phyloP scores from a whole-genome alignment of 192 early-diverging fungal species.

The Umbelopsis vinacea region DNA sequence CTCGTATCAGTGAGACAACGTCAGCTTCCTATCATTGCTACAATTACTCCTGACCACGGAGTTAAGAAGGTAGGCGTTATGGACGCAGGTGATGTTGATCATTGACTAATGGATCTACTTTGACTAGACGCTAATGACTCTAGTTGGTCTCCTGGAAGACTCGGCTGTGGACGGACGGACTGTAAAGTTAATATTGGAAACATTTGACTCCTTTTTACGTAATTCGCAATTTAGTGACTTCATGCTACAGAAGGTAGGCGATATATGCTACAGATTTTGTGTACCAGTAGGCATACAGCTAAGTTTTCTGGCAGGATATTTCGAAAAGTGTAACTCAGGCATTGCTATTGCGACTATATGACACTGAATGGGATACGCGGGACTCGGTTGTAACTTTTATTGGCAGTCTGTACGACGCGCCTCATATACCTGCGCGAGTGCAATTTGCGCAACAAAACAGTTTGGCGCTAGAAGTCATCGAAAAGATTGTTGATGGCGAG shows the following conservation, averaged over 20 bases:
- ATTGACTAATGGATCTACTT: no score
- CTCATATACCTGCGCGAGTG: constrained; percentile 21
- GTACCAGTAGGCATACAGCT: no score
- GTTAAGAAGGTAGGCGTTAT: background rate
- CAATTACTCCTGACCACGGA: background rate
- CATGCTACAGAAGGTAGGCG: constrained; percentile 25
- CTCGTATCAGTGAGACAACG: background rate
- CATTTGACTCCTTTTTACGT: constrained; percentile 33
- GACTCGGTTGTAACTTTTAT: constrained; percentile 55
- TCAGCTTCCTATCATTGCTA: background rate
- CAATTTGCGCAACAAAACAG: constrained; percentile 49
- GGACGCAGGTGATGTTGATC: background rate
- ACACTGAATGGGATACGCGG: constrained; percentile 58
- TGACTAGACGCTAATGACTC: background rate
- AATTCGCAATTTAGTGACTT: constrained; percentile 19
- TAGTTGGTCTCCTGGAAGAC: constrained; percentile 22
- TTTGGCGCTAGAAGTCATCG: constrained; percentile 39
- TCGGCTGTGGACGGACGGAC: constrained; percentile 27
- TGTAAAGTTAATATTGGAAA: constrained; percentile 29
- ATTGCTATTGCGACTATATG: constrained; percentile 45
- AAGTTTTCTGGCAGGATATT: background rate
- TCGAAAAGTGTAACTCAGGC: constrained; percentile 37
- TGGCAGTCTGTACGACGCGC: constrained; percentile 46
- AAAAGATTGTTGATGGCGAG: constrained; percentile 50
- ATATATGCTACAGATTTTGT: background rate